Base-by-base conservation (phyloP, 2,329 filamentous ascomycete genomes). In the Mariannaea elegans region DNA sequence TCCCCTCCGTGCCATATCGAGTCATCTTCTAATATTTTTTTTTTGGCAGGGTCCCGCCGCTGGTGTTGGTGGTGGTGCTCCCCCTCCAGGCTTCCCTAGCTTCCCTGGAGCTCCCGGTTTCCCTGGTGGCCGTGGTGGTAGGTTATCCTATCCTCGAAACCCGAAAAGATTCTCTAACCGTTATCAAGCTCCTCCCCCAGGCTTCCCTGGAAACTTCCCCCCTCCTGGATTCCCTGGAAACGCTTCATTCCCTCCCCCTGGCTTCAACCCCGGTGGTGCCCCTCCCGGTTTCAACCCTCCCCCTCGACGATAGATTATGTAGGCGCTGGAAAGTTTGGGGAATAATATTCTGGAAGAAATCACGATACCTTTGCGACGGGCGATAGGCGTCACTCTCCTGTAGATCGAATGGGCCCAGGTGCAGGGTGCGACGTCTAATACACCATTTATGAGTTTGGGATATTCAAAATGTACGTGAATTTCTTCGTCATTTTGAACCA, bases 11-110 rank as follows among this genome's bases (percentile, higher is more conserved):
- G 21, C 7, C 7, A 44, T 39, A 6, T 32, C 50, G 10, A 38
- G 19, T 9, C 18, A 19, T 16, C 50, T 58, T 32, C 69, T 75
- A 56, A 73, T 61, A 9, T 27, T 4, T 8, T 65, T 49, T 39
- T 14, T 65, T n/a, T n/a, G n/a, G n/a, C n/a, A 87, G 85, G 86
- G 94, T 29, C 94, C 94, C 73, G 92, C 92, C 77, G 90, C 91
- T 72, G 94, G 94, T 74, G 90, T 97, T 73, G 94, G 93, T 71
- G 41, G 8, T 7, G 90, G 77, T 34, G 79, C 76, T 57, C 90
- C 90, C 48, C 90, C 91, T 67, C 85, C 82, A 61, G 82, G 83
- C 65, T 83, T 87, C 72, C 81, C 82, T 63, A 77, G 82, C 21
- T 79, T 83, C 71, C 82, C 84, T 44, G 77, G 87, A 76, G 84